Evolutionary conservation across 108 stramenopile species (phyloP).

Genomic region (Conticribra guillardii): DNA sequence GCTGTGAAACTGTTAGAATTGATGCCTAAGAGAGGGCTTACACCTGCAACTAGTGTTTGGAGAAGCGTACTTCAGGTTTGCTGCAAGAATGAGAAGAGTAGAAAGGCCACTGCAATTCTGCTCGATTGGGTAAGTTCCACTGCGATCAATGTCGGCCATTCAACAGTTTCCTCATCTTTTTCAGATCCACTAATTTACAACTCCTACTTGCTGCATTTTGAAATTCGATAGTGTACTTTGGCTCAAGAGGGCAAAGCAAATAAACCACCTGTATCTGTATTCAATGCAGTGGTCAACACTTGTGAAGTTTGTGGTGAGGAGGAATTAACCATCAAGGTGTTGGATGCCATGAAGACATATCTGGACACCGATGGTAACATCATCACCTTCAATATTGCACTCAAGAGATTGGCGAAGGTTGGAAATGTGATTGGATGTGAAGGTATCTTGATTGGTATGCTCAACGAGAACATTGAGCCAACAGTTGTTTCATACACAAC

Average conservation of each 20-base stretch:
- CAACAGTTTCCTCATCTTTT: too few species aligned
- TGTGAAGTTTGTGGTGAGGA: conserved; percentile 91
- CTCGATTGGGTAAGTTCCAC: conserved; percentile 85
- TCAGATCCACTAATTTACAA: too few species aligned
- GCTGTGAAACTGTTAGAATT: conserved; percentile 84
- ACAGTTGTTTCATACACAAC: conserved; percentile 91
- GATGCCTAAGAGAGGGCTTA: conserved; percentile 71
- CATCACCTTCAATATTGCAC: conserved; percentile 90
- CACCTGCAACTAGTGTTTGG: conserved; percentile 74
- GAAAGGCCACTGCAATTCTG: conserved; percentile 80
- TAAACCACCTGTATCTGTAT: conserved; percentile 77
- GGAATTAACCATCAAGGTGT: conserved; percentile 79
- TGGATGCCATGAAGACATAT: conserved; percentile 84
- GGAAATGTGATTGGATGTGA: conserved; percentile 78
- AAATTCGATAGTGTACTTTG: conserved; percentile 57
- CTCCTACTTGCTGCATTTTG: too few species aligned
- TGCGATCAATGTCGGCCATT: too few species aligned
- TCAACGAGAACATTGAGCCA: conserved; percentile 78
- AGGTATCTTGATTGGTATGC: conserved; percentile 89
- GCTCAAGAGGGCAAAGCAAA: conserved; percentile 69
- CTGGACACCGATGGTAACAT: conserved; percentile 88
- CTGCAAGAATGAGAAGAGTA: conserved; percentile 81
- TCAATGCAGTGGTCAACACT: conserved; percentile 88
- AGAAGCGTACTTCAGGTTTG: conserved; percentile 75
- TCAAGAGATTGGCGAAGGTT: conserved; percentile 85